Base-by-base conservation (phyloP, 2,329 filamentous ascomycete genomes). In the Neofusicoccum ribis region DNA sequence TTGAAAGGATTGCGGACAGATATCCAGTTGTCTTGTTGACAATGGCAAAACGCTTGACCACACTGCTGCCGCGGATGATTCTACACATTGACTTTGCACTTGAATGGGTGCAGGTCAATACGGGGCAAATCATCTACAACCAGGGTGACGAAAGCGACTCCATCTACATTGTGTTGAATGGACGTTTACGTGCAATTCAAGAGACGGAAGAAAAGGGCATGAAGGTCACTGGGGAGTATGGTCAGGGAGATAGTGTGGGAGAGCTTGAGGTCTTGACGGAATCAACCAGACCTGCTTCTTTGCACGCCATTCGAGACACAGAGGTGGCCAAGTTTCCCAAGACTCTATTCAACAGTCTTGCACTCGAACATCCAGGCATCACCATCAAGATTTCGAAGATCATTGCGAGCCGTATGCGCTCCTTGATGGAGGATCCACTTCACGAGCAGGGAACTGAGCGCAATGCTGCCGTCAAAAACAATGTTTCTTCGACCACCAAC, bases 301-400 rank as follows among this genome's bases (percentile, higher is more conserved):
- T 99, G 14, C 94, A 98, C 73, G 95, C 95, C 5, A 99, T 99
- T 70, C 91, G 95, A 65, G 95, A 98, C 69, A 98, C 95, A 0
- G 95, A 99, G 75, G 81, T 99, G 34, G 94, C 96, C 66, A 98
- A 97, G 72, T 97, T 99, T 67, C 95, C 95, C 0, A 91, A 94
- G 66, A 97, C 92, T 0, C 81, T 99, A 0, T 99, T 99, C 83
- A 99, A 99, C 82, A 99, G 95, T 73, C 86, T 99, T 62, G 95
- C 95, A 0, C 90, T 97, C 74, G 95, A 99, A 73, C 95, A 99
- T 73, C 95, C 95, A 5, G 96, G 93, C 49, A 99, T 99, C 73
- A 98, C 95, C 0, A 98, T 99, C 77, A 97, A 98, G 78, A 96
- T 99, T 34, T 98, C 95, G 1, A 99, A 98, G 77, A 95, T 99